These are phyloP conservation scores for Arthrobotrys megalospora DNA, from an alignment of 2,329 filamentous ascomycete species.

Conservation along the genomic window DNA sequence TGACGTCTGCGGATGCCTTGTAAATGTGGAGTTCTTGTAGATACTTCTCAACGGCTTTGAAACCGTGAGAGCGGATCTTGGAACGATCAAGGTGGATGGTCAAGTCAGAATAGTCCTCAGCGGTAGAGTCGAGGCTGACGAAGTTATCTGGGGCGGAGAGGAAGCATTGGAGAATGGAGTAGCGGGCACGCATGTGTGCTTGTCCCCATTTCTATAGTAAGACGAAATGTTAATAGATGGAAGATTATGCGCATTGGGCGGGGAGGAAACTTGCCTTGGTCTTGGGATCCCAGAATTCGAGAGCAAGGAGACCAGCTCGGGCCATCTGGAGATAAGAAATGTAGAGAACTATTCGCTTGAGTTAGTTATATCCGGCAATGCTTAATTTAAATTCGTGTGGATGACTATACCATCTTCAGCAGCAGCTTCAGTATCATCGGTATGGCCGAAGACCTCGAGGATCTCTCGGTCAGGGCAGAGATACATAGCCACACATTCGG, in stretches of 20 bases:
- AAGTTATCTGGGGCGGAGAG: slow-evolving; percentile 72
- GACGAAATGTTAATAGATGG: slow-evolving; percentile 6
- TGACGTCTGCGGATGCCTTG: slow-evolving; percentile 75
- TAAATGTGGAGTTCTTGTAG: slow-evolving; percentile 75
- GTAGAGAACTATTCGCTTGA: slow-evolving; percentile 76
- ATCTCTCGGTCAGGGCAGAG: slow-evolving; percentile 69
- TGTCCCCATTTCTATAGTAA: slow-evolving; percentile 69
- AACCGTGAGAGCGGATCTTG: slow-evolving; percentile 73
- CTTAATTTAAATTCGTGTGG: neutral
- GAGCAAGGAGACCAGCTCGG: slow-evolving; percentile 85
- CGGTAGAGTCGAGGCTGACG: slow-evolving; percentile 70
- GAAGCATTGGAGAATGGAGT: slow-evolving; percentile 75
- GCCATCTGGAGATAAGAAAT: slow-evolving; percentile 94
- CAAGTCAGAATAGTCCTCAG: slow-evolving; percentile 69
- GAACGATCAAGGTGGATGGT: slow-evolving; percentile 73
- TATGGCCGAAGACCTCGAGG: slow-evolving; percentile 69
- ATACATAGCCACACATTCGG: slow-evolving; percentile 69
- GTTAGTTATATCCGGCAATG: neutral
- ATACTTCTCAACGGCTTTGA: slow-evolving; percentile 74
- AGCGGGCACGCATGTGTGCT: slow-evolving; percentile 73
- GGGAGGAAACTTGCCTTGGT: slow-evolving; percentile 41
- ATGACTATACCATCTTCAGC: slow-evolving; percentile 67
- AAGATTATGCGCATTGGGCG: neutral
- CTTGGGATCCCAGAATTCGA: slow-evolving; percentile 82
- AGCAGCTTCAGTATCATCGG: slow-evolving; percentile 66